A percentile compares a stretch with the other conserved stretches of the same genome.
Evolutionary conservation across 768 basidiomycete genomes (phyloP).

Genomic region (Tulasnella sp.): DNA sequence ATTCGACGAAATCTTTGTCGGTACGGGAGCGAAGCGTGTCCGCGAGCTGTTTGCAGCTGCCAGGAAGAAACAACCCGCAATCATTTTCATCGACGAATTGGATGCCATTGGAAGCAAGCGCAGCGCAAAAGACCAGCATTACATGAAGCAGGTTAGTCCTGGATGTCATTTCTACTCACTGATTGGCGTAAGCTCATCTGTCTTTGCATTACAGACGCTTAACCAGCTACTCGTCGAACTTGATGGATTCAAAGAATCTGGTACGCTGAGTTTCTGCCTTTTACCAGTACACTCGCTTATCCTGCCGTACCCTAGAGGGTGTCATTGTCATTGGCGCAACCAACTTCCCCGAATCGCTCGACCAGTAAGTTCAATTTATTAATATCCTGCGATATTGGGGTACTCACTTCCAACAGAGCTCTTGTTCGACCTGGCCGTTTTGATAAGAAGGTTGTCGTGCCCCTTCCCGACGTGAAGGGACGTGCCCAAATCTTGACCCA

Average conservation of each 20-base stretch:
- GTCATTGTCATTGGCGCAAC: conserved; percentile 97
- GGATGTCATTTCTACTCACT: neutral
- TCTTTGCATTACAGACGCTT: conserved; percentile 48
- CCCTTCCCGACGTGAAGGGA: conserved; percentile 88
- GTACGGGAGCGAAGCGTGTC: conserved; percentile 85
- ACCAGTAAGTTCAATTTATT: conserved; percentile 55
- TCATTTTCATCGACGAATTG: conserved; percentile 97
- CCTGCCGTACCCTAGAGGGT: conserved; percentile 51
- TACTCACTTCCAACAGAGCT: conserved; percentile 50
- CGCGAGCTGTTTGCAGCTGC: conserved; percentile 92
- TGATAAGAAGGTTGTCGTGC: conserved; percentile 87
- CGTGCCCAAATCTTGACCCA: conserved; percentile 90
- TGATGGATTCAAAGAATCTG: conserved; percentile 88
- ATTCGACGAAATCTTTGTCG: conserved; percentile 98
- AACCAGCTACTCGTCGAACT: conserved; percentile 97
- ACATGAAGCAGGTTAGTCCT: conserved; percentile 65
- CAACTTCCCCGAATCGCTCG: conserved; percentile 92
- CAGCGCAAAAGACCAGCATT: conserved; percentile 66
- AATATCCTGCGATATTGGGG: conserved; percentile 22
- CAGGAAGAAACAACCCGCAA: conserved; percentile 90
- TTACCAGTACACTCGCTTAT: neutral
- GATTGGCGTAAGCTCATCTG: neutral
- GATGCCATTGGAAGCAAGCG: conserved; percentile 92
- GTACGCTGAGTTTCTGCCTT: conserved; percentile 18
- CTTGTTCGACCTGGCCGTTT: conserved; percentile 95